These are phyloP conservation scores for Debaryomycetaceae sp. DNA, from an alignment of 1,139 yeast species.

Conservation along the genomic window DNA sequence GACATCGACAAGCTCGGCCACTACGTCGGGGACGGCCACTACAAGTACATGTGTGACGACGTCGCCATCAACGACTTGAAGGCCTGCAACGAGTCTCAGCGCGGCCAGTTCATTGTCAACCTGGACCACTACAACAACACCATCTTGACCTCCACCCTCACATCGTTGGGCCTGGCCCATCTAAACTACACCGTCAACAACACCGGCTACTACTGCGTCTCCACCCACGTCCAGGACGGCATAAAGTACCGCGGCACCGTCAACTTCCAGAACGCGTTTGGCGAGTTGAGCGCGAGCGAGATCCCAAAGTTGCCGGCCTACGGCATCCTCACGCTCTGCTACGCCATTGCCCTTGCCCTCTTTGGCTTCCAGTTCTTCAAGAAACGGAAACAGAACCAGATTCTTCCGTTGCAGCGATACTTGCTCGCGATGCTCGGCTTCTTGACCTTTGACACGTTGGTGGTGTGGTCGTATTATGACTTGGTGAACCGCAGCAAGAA, in stretches of 20 bases:
- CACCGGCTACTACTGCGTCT: conserved; percentile 90
- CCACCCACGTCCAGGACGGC: conserved; percentile 42
- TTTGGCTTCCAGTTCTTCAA: conserved; percentile 82
- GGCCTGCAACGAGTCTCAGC: conserved; percentile 43
- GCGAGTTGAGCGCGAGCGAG: conserved; percentile 80
- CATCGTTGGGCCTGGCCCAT: conserved; percentile 48
- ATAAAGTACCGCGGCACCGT: conserved; percentile 49
- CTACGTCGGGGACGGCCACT: conserved; percentile 16
- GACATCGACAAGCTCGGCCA: conserved; percentile 66
- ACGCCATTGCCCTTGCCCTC: conserved; percentile 68
- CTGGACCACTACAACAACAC: conserved; percentile 36
- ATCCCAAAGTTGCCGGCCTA: conserved; percentile 85
- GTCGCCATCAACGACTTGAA: conserved; percentile 42
- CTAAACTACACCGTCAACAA: conserved; percentile 52
- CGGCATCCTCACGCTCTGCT: conserved; percentile 76
- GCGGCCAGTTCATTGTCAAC: conserved; percentile 52
- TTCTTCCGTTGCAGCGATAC: conserved; percentile 84
- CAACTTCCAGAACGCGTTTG: conserved; percentile 84
- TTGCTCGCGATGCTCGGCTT: conserved; percentile 77
- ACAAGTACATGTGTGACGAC: conserved; percentile 67
- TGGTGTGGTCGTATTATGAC: conserved; percentile 89
- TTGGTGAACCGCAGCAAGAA: conserved; percentile 53
- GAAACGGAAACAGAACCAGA: conserved; percentile 65
- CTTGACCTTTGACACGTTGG: conserved; percentile 73
- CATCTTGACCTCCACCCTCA: conserved; percentile 46